Base-by-base conservation (phyloP, 352 stramenopile genomes). In the Globisporangium emineosum region DNA sequence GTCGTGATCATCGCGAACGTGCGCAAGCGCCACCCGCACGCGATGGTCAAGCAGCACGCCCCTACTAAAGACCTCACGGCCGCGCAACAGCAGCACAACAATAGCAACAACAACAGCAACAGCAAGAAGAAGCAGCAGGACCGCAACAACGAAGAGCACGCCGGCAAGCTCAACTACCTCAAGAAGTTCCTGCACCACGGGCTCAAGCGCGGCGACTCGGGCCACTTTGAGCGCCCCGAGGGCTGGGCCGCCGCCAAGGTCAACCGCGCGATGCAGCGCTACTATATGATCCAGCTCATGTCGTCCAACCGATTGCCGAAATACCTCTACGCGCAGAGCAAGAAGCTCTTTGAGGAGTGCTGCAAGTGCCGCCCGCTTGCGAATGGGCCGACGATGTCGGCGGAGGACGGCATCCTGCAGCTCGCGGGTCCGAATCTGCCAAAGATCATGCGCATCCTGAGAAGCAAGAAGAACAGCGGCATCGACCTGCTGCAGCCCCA, bases 311-410 rank as follows among this genome's bases (percentile, higher is more conserved):
- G 69, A 15, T 63, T 76, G 32, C 72, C 81, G 10, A 64, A 86
- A n/a, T 76, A 87, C 56, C 68, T 89, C 0, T 67, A 64, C 5
- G 60, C 71, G 43, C 83, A 90, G 61, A 86, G 76, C 65, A 92
- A 90, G 57, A 77, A 77, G 25, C 70, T 93, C 3, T 93, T 89
- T 57, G 79, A 91, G 8, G 83, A 93, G 62, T 93, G 85, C 61
- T 87, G 83, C 60, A 81, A 83, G 64, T 91, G 83, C 37, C 75
- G 65, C 1, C 81, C 79, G 12, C 68, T 92, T 5, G 69, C 79
- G 3, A 73, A 81, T 42, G 83, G 85, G 0, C 79, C 81, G 0
- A 74, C 65, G 5, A 72, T 73, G 30, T 89, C 75, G 1, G 27
- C 15, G 4, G 72, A 85, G n/a, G 82, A 81, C 27, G 81, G 85